phyloP scores from a whole-genome alignment of 441 rosid species.

The Kokia cookei region DNA sequence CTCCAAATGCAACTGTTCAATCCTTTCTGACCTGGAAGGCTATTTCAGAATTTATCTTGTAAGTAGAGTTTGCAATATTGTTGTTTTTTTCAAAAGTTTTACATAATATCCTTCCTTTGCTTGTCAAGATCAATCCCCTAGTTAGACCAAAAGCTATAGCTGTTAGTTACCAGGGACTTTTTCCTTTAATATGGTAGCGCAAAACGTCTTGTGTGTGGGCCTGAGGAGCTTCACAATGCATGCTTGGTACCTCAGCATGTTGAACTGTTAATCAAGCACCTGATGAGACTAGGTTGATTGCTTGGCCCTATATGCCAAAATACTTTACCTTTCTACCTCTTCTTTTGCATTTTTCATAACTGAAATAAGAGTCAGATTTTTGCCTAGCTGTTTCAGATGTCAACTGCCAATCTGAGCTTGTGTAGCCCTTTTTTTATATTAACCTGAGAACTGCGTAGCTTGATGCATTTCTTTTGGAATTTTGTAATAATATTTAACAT shows the following conservation, averaged over 20 bases:
- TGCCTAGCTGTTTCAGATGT: slow-evolving; percentile 3
- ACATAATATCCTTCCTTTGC: not conserved
- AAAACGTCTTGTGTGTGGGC: no score
- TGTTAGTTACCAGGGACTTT: no score
- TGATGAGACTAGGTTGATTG: no score
- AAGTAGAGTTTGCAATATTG: slow-evolving; percentile 2
- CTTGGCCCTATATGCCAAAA: no score
- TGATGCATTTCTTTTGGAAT: not conserved
- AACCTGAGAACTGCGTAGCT: slow-evolving; percentile 9
- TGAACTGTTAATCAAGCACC: no score
- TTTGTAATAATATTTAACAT: slow-evolving; percentile 9
- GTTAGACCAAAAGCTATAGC: no score
- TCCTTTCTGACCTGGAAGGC: slow-evolving; percentile 4
- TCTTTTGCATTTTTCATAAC: not conserved
- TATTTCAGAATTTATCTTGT: slow-evolving; percentile 11
- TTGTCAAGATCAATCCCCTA: no score
- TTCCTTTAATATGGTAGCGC: no score
- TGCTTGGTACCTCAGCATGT: no score
- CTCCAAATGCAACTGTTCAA: not conserved
- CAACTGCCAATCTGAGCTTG: slow-evolving; percentile 13
- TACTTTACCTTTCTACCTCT: not conserved
- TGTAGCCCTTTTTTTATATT: slow-evolving; percentile 5
- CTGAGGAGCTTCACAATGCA: no score
- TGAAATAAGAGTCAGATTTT: not conserved
- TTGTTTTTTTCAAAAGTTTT: not conserved